Percentiles rank a stretch among this genome's conserved stretches.
Evolutionary conservation across 148 eudicot genomes (phyloP).

Genomic region (Camellia japonica): DNA sequence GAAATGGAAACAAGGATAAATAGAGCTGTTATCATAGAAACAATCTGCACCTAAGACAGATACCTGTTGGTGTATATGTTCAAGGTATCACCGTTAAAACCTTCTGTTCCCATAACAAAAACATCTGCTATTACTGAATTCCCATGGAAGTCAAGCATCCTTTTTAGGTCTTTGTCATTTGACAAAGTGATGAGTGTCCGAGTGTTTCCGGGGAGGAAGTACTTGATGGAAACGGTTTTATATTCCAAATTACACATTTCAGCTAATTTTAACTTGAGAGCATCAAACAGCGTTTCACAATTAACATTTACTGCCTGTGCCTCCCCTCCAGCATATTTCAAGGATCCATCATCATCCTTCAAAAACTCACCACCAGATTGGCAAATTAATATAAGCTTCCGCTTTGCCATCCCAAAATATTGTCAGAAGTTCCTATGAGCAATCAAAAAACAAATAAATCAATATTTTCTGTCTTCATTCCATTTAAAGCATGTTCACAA

Average conservation of each 20-base stretch:
- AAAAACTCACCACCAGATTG: constrained; percentile 57
- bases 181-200: constrained; percentile 45
- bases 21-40: neutral
- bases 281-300: constrained; percentile 41
- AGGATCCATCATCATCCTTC: constrained; percentile 47
- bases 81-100: constrained; percentile 31
- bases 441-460: constrained; percentile 15
- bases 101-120: constrained; percentile 42
- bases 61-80: constrained; percentile 27
- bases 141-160: constrained; percentile 53
- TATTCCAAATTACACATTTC: constrained; percentile 43
- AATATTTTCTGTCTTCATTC: neutral
- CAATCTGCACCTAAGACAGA: neutral
- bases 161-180: constrained; percentile 45
- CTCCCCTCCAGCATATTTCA: constrained; percentile 51
- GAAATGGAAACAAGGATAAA: neutral
- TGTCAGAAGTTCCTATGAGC: constrained; percentile 16
- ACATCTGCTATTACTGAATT: constrained; percentile 50
- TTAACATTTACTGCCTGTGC: constrained; percentile 52
- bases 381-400: constrained; percentile 54
- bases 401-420: constrained; percentile 36
- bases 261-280: constrained; percentile 51
- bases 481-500: neutral
- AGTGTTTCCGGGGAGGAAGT: constrained; percentile 56
- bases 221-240: constrained; percentile 39